Conservation (phyloP, 2,329 filamentous ascomycete species). For the Curvularia sp. region DNA sequence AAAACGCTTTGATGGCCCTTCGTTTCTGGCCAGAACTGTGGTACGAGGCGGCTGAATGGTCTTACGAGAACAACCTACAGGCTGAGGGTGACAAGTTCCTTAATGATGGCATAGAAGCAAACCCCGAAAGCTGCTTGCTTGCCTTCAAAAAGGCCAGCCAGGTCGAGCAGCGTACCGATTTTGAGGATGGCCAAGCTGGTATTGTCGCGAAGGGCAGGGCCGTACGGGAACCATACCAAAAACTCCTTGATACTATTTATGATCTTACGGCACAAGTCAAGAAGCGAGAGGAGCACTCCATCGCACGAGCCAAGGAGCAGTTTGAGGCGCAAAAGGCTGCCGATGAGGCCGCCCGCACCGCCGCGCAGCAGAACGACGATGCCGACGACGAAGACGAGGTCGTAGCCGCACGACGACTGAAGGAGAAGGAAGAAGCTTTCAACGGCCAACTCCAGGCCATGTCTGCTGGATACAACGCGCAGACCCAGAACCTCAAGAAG, state of each 20-base stretch:
- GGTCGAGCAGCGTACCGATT: slow-evolving; percentile 77
- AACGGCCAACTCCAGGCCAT: slow-evolving; percentile 64
- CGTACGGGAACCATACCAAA: slow-evolving; percentile 83
- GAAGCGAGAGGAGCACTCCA: slow-evolving; percentile 68
- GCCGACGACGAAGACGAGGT: slow-evolving; percentile 65
- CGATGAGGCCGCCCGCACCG: slow-evolving; percentile 48
- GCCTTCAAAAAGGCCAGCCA: slow-evolving; percentile 89
- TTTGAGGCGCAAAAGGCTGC: slow-evolving; percentile 57
- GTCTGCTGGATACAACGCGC: slow-evolving; percentile 71
- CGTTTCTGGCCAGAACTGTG: slow-evolving; percentile 96
- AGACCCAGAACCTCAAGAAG: slow-evolving; percentile 77
- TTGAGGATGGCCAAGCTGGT: slow-evolving; percentile 76
- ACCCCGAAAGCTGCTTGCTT: slow-evolving; percentile 90
- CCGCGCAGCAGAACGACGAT: slow-evolving; percentile 49
- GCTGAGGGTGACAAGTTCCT: slow-evolving; percentile 80
- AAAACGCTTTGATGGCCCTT: slow-evolving; percentile 89
- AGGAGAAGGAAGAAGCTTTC: slow-evolving; percentile 61
- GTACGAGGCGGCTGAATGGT: slow-evolving; percentile 95
- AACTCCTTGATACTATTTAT: slow-evolving; percentile 86
- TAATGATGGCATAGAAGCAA: slow-evolving; percentile 81
- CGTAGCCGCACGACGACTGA: slow-evolving; percentile 41
- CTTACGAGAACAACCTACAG: slow-evolving; percentile 76
- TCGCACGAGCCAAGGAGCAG: slow-evolving; percentile 63
- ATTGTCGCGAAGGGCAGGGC: slow-evolving; percentile 70
- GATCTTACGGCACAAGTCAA: slow-evolving; percentile 76